Evolutionary conservation across 768 basidiomycete species (phyloP), one percentile per base, ranked within the genome.

Genomic region (Boletus sp.): DNA sequence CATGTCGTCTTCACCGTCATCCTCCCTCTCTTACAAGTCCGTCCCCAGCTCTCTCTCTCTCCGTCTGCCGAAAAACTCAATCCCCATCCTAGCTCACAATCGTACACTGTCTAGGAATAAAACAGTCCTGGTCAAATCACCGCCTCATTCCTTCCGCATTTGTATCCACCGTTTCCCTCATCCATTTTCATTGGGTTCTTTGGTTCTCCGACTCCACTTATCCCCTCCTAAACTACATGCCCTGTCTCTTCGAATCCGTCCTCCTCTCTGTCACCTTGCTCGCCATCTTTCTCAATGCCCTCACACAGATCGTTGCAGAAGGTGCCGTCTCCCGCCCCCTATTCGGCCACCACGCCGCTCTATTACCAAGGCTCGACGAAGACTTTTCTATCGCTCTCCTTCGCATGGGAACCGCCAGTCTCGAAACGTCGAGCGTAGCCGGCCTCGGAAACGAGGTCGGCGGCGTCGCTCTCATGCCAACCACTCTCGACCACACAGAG

Each of bases 371-470:
- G 17, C 78, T 77, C 67, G 87, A 90, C 39, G 89, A 90, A 68
- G 88, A 90, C 65, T 90, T 87, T 70, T 81, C 83, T 7, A 79
- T 90, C 20, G 80, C 86, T 3, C 76, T 92, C 39, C 76, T 91
- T 42, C 82, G 90, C 20, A 75, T 90, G 18, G 88, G 88, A 18
- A 86, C 86, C 1, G 88, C 87, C 4, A 87, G 86, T 59, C 75
- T 92, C 48, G 90, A 92, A 67, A 85, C 87, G 0, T 90, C 89
- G 0, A 84, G 83, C 46, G 76, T 87, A 10, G 78, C 83, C 24
- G 90, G 90, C 3, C 79, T 88, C 67, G 84, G 85, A 1, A 90
- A 91, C 63, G 89, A 92, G 69, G 84, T 90, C 12, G 83, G 83
- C 7, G 74, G 79, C 5, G 76, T 90, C 48, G 61, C 71, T 12